Evolutionary conservation across 1,139 yeast species (phyloP).

Genomic region (Debaryomyces udenii): DNA sequence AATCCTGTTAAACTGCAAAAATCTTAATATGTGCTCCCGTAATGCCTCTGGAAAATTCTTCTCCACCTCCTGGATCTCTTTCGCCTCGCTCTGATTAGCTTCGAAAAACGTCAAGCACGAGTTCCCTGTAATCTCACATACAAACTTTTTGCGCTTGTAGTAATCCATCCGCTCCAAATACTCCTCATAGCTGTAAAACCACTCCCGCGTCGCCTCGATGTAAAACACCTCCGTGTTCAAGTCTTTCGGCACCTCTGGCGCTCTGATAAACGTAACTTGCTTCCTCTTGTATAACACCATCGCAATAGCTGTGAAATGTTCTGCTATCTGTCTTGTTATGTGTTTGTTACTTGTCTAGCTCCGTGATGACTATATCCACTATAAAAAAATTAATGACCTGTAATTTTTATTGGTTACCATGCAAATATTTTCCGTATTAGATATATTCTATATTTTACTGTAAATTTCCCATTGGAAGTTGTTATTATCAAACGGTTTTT

Average conservation of each 20-base stretch:
- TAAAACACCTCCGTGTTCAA: conserved; percentile 65
- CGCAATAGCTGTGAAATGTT: conserved; percentile 1
- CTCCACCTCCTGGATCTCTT: conserved; percentile 73
- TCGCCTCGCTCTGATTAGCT: conserved; percentile 74
- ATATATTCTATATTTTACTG: background rate
- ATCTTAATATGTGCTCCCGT: conserved; percentile 86
- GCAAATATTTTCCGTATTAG: background rate
- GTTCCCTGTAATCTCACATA: conserved; percentile 94
- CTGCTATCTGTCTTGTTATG: conserved; percentile 1
- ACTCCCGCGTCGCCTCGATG: conserved; percentile 84
- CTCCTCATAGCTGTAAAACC: conserved; percentile 77
- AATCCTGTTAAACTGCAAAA: conserved; percentile 79
- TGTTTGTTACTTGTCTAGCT: background rate
- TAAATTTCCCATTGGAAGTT: background rate
- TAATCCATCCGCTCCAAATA: conserved; percentile 72
- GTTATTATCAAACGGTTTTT: background rate
- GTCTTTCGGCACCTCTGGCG: conserved; percentile 59
- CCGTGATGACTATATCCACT: background rate
- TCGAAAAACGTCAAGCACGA: conserved; percentile 89
- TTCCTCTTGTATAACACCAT: conserved; percentile 77
- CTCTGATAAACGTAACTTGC: conserved; percentile 60
- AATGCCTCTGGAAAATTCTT: conserved; percentile 86
- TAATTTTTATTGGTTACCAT: conserved; percentile 3
- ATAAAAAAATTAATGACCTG: background rate
- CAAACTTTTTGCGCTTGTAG: conserved; percentile 75